Percentiles rank a stretch among this genome's conserved stretches.
These are phyloP conservation scores for Penicillium roqueforti DNA, from an alignment of 495 filamentous ascomycete genomes.

Conservation along the genomic window DNA sequence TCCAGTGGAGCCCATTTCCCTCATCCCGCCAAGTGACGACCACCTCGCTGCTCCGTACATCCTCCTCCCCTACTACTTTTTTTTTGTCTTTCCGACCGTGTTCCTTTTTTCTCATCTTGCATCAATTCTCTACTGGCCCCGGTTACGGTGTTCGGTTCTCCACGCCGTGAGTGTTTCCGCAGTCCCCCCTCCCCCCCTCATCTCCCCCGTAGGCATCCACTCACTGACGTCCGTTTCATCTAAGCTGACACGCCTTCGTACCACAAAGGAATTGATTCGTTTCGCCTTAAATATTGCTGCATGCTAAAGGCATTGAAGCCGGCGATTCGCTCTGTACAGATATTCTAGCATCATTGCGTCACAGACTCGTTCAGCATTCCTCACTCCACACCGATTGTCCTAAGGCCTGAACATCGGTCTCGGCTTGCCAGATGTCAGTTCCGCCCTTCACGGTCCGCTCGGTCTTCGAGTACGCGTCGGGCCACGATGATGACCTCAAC, in stretches of 20 bases:
- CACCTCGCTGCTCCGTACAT: slow-evolving; percentile 33
- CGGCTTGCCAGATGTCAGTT: slow-evolving; percentile 59
- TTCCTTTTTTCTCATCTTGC: slow-evolving; percentile 10
- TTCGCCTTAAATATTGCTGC: slow-evolving; percentile 11
- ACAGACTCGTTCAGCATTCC: slow-evolving; percentile 20
- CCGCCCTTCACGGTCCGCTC: slow-evolving; percentile 92
- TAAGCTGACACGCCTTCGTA: slow-evolving; percentile 18
- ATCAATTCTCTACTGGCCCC: slow-evolving; percentile 12
- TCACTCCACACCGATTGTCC: slow-evolving; percentile 19
- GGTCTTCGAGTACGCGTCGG: slow-evolving; percentile 85
- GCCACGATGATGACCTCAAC: slow-evolving; percentile 89
- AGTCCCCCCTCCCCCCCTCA: slow-evolving; percentile 16
- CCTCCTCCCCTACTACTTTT: slow-evolving; percentile 18
- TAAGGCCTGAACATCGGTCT: slow-evolving; percentile 21
- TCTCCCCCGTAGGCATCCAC: slow-evolving; percentile 28
- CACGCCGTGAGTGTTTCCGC: slow-evolving; percentile 16
- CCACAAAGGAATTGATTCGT: slow-evolving; percentile 8
- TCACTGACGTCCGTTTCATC: slow-evolving; percentile 19
- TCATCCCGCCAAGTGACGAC: slow-evolving; percentile 39
- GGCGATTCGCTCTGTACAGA: slow-evolving; percentile 21
- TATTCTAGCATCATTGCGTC: slow-evolving; percentile 14
- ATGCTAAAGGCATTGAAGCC: slow-evolving; percentile 17
- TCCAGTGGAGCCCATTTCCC: slow-evolving; percentile 36
- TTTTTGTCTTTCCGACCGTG: slow-evolving; percentile 11
- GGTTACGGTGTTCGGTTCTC: slow-evolving; percentile 9